Conservation (phyloP, 495 filamentous ascomycete genomes). For the Hyaloscypha finlandica region DNA sequence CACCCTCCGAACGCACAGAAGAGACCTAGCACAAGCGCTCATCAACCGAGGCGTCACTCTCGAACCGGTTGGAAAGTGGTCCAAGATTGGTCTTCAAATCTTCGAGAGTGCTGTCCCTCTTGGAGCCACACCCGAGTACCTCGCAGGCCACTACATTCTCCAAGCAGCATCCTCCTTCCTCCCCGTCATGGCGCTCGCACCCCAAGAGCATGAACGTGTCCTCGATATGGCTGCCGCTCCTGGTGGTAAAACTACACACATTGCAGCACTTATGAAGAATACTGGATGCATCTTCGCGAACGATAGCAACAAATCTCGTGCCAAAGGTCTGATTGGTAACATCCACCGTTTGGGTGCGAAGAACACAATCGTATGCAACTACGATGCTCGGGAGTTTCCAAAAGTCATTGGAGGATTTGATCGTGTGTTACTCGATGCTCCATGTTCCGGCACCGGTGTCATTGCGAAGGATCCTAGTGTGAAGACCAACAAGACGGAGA, state of each 20-base stretch:
- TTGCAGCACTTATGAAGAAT: constrained; percentile 97
- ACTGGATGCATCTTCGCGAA: constrained; percentile 96
- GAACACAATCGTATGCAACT: constrained; percentile 93
- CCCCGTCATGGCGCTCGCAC: constrained; percentile 94
- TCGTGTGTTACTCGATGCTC: constrained; percentile 76
- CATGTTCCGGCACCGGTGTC: constrained; percentile 82
- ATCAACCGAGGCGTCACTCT: constrained; percentile 97
- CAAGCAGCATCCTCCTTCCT: constrained; percentile 97
- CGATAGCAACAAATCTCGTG: constrained; percentile 88
- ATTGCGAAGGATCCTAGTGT: constrained; percentile 94
- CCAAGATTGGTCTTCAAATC: constrained; percentile 93
- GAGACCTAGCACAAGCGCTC: constrained; percentile 88
- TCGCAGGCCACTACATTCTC: constrained; percentile 96
- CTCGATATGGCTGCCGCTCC: constrained; percentile 97
- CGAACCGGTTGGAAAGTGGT: constrained; percentile 98
- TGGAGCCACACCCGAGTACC: constrained; percentile 97
- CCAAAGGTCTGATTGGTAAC: constrained; percentile 97
- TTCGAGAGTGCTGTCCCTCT: constrained; percentile 93
- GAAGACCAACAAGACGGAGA: constrained; percentile 96
- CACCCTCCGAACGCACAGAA: constrained; percentile 87
- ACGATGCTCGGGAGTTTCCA: constrained; percentile 91
- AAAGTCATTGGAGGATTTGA: constrained; percentile 95
- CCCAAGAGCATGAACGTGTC: constrained; percentile 87
- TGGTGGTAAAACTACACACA: constrained; percentile 96
- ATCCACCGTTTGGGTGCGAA: constrained; percentile 92